Conservation (phyloP, 495 filamentous ascomycete genomes). For the Opeltia flavorubescens region DNA sequence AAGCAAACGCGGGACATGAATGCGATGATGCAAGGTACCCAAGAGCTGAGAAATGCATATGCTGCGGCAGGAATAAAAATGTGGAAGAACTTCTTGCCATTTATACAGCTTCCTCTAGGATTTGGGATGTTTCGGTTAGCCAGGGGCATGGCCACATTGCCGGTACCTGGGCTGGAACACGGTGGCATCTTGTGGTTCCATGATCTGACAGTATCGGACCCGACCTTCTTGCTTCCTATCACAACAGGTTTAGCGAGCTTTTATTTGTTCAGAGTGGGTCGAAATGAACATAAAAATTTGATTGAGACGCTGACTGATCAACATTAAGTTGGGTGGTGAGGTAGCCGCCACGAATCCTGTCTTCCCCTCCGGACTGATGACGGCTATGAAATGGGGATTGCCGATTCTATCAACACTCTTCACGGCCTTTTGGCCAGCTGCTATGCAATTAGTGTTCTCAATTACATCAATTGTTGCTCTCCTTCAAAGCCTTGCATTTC, state of each 20-base stretch:
- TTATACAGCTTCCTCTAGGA: conserved; percentile 54
- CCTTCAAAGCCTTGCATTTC: conserved; percentile 42
- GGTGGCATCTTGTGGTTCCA: conserved; percentile 64
- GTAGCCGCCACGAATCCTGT: conserved; percentile 18
- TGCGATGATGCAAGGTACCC: conserved; percentile 25
- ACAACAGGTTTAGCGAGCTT: conserved; percentile 34
- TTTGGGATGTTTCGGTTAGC: conserved; percentile 70
- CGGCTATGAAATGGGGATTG: conserved; percentile 40
- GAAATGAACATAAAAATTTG: not conserved
- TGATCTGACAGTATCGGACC: conserved; percentile 68
- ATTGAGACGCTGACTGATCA: not conserved
- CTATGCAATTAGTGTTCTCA: conserved; percentile 60
- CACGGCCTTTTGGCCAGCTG: conserved; percentile 50
- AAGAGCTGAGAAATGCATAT: conserved; percentile 36
- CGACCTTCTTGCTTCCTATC: conserved; percentile 58
- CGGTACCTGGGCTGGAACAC: conserved; percentile 59
- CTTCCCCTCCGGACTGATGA: conserved; percentile 26
- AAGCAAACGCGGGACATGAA: conserved; percentile 24
- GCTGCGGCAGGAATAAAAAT: conserved; percentile 36
- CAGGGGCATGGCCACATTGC: conserved; percentile 56
- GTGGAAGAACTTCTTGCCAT: conserved; percentile 38
- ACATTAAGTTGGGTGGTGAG: conserved; percentile 38
- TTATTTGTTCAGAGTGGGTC: conserved; percentile 42
- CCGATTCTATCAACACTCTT: conserved; percentile 48
- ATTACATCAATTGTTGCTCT: conserved; percentile 39